Conservation (phyloP, 2,329 filamentous ascomycete genomes). For the Calonectria pteridis region DNA sequence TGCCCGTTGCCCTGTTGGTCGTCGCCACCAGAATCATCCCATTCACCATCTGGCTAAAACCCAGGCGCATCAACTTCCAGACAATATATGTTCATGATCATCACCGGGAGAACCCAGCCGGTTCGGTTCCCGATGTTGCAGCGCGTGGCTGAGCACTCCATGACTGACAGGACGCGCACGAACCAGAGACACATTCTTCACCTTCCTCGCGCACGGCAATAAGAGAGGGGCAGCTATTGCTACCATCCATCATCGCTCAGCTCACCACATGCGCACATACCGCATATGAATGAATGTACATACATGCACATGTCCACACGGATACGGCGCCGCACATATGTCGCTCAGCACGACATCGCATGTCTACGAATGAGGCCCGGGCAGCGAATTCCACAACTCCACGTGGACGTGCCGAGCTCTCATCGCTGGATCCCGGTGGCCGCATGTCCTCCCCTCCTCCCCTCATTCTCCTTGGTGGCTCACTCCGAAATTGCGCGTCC, state of each 20-base stretch:
- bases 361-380: background rate
- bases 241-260: constrained; percentile 4
- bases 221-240: background rate
- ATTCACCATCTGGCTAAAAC: constrained; percentile 13
- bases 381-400: constrained; percentile 43
- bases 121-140: background rate
- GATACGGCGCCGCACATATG: constrained; percentile 16
- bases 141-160: constrained; percentile 9
- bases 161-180: background rate
- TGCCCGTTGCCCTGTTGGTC: background rate
- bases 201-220: background rate
- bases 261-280: constrained; percentile 11
- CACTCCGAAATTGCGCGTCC: constrained; percentile 39
- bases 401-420: constrained; percentile 36
- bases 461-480: constrained; percentile 22
- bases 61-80: background rate
- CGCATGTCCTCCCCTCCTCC: constrained; percentile 6
- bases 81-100: background rate
- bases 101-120: background rate
- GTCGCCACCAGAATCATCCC: background rate
- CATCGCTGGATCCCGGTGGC: constrained; percentile 14
- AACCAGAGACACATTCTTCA: constrained; percentile 2
- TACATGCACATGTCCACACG: constrained; percentile 3
- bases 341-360: constrained; percentile 15
- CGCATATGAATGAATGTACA: background rate